Evolutionary conservation across 2,329 filamentous ascomycete species (phyloP).

Genomic region (Byssothecium circinans): DNA sequence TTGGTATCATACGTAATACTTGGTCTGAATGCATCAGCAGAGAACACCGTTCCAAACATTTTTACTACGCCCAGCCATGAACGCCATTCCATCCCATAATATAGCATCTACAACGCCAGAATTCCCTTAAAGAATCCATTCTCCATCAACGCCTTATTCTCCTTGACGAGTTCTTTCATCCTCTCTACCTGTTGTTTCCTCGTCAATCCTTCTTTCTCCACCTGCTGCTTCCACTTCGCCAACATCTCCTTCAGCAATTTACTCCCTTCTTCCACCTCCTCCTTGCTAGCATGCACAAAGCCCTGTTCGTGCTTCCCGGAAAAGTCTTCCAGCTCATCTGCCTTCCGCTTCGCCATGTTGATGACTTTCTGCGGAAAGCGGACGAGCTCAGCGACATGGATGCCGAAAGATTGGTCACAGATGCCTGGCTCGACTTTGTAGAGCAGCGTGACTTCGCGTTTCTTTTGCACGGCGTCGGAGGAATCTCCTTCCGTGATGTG

Average conservation of each 20-base stretch:
- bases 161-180: conserved; percentile 77
- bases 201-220: conserved; percentile 60
- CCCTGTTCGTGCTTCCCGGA: conserved; percentile 70
- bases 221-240: conserved; percentile 77
- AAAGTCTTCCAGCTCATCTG: conserved; percentile 97
- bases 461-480: conserved; percentile 39
- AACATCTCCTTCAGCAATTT: conserved; percentile 81
- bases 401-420: conserved; percentile 96
- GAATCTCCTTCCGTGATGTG: conserved; percentile 68
- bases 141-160: conserved; percentile 64
- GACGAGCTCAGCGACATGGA: conserved; percentile 96
- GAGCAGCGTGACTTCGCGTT: conserved; percentile 83
- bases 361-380: conserved; percentile 96
- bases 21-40: too few species aligned
- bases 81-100: too few species aligned
- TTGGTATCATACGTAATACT: too few species aligned
- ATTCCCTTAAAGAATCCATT: conserved; percentile 69
- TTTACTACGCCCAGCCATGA: too few species aligned
- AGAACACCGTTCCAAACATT: too few species aligned
- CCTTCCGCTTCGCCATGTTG: conserved; percentile 98
- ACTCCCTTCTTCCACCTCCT: conserved; percentile 89
- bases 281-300: conserved; percentile 58
- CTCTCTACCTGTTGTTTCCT: conserved; percentile 72
- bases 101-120: conserved; percentile 45
- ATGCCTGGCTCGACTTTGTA: conserved; percentile 97